Evolutionary conservation across 768 basidiomycete species (phyloP).

Genomic region (Suillus hirtellus): DNA sequence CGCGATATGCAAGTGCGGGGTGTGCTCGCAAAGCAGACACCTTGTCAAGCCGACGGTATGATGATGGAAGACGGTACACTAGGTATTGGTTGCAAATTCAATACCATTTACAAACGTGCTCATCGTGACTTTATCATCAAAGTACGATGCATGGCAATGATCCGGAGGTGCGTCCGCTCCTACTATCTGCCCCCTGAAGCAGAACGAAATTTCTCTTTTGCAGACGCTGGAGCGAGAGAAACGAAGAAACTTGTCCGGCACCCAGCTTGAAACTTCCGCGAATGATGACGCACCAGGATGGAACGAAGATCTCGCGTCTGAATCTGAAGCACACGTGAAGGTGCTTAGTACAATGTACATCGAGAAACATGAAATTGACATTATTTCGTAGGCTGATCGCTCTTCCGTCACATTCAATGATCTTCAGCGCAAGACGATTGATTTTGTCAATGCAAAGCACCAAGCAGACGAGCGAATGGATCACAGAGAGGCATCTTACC

Average conservation of each 20-base stretch:
- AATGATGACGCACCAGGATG: conserved; percentile 64
- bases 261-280: conserved; percentile 48
- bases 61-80: background rate
- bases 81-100: background rate
- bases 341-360: conserved; percentile 27
- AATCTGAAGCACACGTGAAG: conserved; percentile 69
- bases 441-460: conserved; percentile 13
- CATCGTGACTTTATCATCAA: conserved; percentile 9
- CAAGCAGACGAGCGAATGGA: conserved; percentile 20
- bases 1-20: conserved; percentile 5
- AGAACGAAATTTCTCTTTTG: background rate
- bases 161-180: conserved; percentile 41
- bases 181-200: background rate
- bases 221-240: conserved; percentile 57
- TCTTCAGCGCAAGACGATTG: conserved; percentile 27
- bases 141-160: conserved; percentile 63
- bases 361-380: background rate
- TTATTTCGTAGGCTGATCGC: conserved; percentile 26
- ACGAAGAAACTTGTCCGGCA: conserved; percentile 43
- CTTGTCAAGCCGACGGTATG: background rate
- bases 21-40: background rate
- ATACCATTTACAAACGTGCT: background rate
- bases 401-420: conserved; percentile 17
- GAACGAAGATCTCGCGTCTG: conserved; percentile 65
- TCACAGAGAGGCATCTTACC: conserved; percentile 28